phyloP scores from a whole-genome alignment of 164 flowering plant species.

The Dillenia turbinata region DNA sequence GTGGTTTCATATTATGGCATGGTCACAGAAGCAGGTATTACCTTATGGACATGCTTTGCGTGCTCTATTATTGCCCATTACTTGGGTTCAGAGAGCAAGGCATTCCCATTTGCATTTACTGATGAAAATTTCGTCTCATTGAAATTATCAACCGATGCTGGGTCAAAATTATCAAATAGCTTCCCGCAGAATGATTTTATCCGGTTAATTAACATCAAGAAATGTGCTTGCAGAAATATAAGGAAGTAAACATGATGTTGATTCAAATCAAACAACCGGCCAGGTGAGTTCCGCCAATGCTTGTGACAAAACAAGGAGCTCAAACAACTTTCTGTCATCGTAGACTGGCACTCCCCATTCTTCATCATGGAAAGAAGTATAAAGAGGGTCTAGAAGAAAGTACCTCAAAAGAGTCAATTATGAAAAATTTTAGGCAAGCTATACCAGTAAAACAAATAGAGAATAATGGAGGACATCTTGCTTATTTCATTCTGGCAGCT shows the following conservation, averaged over 20 bases:
- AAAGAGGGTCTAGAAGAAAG: conserved; percentile 50
- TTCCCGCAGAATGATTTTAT: conserved; percentile 45
- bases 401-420: too few species aligned
- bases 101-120: conserved; percentile 31
- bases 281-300: conserved; percentile 80
- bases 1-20: not conserved
- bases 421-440: too few species aligned
- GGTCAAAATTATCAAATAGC: conserved; percentile 61
- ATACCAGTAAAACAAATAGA: too few species aligned
- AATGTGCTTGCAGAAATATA: not conserved
- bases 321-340: conserved; percentile 70
- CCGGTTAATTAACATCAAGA: not conserved
- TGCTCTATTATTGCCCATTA: conserved; percentile 77
- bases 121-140: conserved; percentile 51
- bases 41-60: conserved; percentile 72
- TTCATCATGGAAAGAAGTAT: conserved; percentile 73
- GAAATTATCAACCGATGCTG: conserved; percentile 47
- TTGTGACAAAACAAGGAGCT: conserved; percentile 68
- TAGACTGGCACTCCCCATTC: conserved; percentile 91
- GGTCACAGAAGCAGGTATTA: conserved; percentile 13
- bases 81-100: conserved; percentile 73
- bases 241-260: not conserved
- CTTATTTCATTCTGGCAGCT: too few species aligned
- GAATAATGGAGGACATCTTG: too few species aligned
- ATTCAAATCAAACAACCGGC: conserved; percentile 32